Percentiles rank a stretch among this genome's conserved stretches.
phyloP scores from a whole-genome alignment of 2,329 filamentous ascomycete species.

The Cercospora sp. region DNA sequence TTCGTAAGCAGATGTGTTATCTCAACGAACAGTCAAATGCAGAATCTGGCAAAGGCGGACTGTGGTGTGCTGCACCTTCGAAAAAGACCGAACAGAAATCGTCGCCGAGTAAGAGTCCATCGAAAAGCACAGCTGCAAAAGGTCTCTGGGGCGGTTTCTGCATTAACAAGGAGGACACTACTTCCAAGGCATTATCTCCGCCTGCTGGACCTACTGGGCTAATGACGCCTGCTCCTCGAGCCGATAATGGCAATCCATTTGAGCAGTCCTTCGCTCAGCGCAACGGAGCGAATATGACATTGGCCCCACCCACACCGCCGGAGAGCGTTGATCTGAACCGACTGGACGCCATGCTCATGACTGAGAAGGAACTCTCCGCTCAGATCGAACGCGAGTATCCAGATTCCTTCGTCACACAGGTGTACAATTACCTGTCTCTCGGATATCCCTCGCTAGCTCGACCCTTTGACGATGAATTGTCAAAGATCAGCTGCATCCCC shows the following conservation, averaged over 20 bases:
- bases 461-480: constrained; percentile 79
- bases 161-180: constrained; percentile 41
- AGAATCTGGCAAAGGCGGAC: constrained; percentile 53
- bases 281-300: constrained; percentile 23
- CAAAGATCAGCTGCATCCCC: constrained; percentile 72
- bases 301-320: constrained; percentile 33
- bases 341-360: constrained; percentile 46
- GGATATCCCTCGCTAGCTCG: constrained; percentile 86
- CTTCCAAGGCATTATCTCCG: constrained; percentile 40
- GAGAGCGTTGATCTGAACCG: constrained; percentile 26
- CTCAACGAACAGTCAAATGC: constrained; percentile 49
- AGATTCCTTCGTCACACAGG: constrained; percentile 86
- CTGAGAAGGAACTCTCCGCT: constrained; percentile 45
- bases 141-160: constrained; percentile 81
- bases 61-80: constrained; percentile 51
- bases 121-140: constrained; percentile 24
- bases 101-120: constrained; percentile 15
- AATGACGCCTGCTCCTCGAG: constrained; percentile 48
- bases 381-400: constrained; percentile 66
- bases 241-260: constrained; percentile 42
- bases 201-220: constrained; percentile 49
- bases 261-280: constrained; percentile 36
- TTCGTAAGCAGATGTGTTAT: constrained; percentile 52
- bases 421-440: constrained; percentile 94
- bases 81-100: constrained; percentile 14